These are phyloP conservation scores for Orbilia quercus DNA, from an alignment of 2,329 filamentous ascomycete genomes.

Conservation along the genomic window DNA sequence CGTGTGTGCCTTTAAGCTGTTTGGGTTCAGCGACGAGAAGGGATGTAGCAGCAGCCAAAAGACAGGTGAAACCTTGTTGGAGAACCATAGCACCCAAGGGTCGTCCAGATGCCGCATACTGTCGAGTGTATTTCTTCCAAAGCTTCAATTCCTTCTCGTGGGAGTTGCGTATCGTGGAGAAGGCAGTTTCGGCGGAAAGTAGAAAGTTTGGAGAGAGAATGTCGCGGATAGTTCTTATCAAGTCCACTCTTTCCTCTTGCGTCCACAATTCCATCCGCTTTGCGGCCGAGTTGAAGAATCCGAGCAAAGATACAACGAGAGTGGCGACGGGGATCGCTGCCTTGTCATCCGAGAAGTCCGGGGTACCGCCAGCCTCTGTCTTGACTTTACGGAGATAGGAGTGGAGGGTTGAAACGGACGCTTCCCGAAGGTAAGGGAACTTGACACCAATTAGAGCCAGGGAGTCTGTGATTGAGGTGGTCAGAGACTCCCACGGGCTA, in stretches of 20 bases:
- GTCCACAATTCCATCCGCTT: conserved; percentile 84
- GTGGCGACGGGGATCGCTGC: conserved; percentile 77
- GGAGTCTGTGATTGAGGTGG: conserved; percentile 80
- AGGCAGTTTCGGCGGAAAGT: conserved; percentile 85
- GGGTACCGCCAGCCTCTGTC: conserved; percentile 58
- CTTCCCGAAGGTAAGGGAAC: conserved; percentile 75
- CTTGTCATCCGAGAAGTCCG: conserved; percentile 63
- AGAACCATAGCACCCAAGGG: conserved; percentile 92
- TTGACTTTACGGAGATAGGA: conserved; percentile 72
- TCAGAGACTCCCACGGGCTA: conserved; percentile 86
- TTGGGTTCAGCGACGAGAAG: conserved; percentile 74
- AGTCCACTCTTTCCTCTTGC: conserved; percentile 74
- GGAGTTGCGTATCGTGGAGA: conserved; percentile 88
- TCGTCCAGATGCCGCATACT: conserved; percentile 81
- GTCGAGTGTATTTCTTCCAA: conserved; percentile 86
- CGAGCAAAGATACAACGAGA: conserved; percentile 84
- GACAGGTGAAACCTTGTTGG: conserved; percentile 86
- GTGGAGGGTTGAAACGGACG: conserved; percentile 74
- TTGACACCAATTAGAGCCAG: conserved; percentile 82
- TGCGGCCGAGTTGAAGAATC: conserved; percentile 85
- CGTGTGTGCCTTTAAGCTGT: conserved; percentile 71
- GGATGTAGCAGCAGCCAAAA: conserved; percentile 82
- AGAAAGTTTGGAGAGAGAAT: conserved; percentile 87
- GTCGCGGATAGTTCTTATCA: conserved; percentile 77
- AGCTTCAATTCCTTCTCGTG: conserved; percentile 72